Percentiles rank a stretch among this genome's conserved stretches.
Evolutionary conservation across 2,329 filamentous ascomycete species (phyloP).

Genomic region (Hirsutella rhossiliensis): DNA sequence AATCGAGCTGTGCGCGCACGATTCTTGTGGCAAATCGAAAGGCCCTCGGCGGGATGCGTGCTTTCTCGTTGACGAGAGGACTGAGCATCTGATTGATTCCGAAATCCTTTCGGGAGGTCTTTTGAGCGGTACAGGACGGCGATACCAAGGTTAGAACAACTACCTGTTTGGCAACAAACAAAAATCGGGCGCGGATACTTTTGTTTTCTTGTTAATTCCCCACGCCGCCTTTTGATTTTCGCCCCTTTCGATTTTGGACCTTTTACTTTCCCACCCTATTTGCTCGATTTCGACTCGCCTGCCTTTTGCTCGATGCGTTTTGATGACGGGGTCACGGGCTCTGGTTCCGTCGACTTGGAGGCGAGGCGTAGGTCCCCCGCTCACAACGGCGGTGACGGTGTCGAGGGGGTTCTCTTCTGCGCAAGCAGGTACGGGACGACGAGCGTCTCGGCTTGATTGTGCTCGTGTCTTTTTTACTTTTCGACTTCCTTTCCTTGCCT

Average conservation of each 20-base stretch:
- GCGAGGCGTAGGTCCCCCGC: too few relatives aligned
- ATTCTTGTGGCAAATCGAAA: too few relatives aligned
- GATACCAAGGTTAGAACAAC: conserved; percentile 5
- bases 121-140: conserved; percentile 3
- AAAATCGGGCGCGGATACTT: neutral
- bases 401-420: too few relatives aligned
- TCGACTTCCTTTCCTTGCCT: conserved; percentile 2
- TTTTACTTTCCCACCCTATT: too few relatives aligned
- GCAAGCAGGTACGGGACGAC: neutral
- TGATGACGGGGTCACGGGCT: too few relatives aligned
- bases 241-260: neutral
- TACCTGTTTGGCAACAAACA: conserved; percentile 10
- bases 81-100: neutral
- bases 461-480: neutral
- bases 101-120: neutral
- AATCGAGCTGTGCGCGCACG: too few relatives aligned
- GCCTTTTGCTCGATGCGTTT: too few relatives aligned
- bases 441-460: neutral
- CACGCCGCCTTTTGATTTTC: neutral
- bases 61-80: neutral
- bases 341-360: too few relatives aligned
- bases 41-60: too few relatives aligned
- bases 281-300: too few relatives aligned
- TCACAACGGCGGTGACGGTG: too few relatives aligned
- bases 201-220: conserved; percentile 1